Evolutionary conservation across 768 basidiomycete species (phyloP).

Genomic region (Mycena maculata): DNA sequence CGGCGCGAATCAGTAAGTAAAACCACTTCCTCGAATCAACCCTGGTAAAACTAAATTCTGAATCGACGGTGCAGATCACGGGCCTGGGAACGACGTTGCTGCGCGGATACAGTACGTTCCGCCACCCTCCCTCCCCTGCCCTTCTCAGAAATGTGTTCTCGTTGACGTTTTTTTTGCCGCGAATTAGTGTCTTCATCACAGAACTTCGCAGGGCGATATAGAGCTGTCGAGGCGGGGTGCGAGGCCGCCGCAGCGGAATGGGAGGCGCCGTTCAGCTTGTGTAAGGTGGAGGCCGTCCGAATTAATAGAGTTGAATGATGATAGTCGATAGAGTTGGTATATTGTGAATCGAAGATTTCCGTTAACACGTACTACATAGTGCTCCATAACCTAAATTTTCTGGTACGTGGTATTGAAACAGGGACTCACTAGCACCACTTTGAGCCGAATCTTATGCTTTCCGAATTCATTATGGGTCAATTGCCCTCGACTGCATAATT

Average conservation of each 20-base stretch:
- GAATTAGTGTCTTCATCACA: constrained; percentile 64
- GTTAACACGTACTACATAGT: too few species aligned
- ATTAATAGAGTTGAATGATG: neutral
- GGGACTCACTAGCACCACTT: too few species aligned
- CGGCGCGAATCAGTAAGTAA: constrained; percentile 61
- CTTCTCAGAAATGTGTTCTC: neutral
- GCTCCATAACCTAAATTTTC: too few species aligned
- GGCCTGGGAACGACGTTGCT: constrained; percentile 53
- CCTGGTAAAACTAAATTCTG: constrained; percentile 7
- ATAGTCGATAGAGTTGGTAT: constrained; percentile 22
- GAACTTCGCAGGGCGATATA: constrained; percentile 65
- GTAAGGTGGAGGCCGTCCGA: constrained; percentile 46
- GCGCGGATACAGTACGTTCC: constrained; percentile 59
- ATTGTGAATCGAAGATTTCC: too few species aligned
- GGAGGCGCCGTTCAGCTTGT: constrained; percentile 66
- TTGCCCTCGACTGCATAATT: too few species aligned
- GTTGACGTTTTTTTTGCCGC: constrained; percentile 9
- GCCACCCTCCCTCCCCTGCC: neutral
- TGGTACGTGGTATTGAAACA: too few species aligned
- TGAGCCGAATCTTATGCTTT: too few species aligned
- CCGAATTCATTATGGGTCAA: too few species aligned
- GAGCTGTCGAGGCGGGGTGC: constrained; percentile 46
- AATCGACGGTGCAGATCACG: too few species aligned
- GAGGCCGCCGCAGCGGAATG: constrained; percentile 55
- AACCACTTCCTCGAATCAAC: neutral